Conservation (phyloP, 768 basidiomycete species). For the Phlebiopsis gigantea region DNA sequence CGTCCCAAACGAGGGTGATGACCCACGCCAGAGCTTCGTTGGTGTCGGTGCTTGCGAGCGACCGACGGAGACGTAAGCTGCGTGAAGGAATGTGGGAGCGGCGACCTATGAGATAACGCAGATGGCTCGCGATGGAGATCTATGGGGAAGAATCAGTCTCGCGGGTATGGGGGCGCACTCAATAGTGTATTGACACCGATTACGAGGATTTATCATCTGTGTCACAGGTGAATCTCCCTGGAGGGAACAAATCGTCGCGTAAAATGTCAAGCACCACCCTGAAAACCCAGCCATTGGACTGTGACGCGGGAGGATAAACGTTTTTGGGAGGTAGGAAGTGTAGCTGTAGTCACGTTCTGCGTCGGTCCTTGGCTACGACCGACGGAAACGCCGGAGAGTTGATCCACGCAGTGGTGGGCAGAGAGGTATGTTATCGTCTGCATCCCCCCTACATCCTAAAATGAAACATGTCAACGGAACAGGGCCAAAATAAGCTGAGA, state of each 20-base stretch:
- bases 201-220: too few relatives aligned
- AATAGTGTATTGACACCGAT: not conserved
- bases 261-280: too few relatives aligned
- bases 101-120: too few relatives aligned
- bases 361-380: not conserved
- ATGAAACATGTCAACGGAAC: not conserved
- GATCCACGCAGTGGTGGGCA: not conserved
- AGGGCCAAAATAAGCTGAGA: not conserved
- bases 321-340: too few relatives aligned
- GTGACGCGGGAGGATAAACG: too few relatives aligned
- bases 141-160: not conserved
- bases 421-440: not conserved
- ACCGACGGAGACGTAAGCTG: not conserved
- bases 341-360: too few relatives aligned
- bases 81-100: not conserved
- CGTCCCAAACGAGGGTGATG: too few relatives aligned
- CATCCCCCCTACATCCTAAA: not conserved
- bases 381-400: not conserved
- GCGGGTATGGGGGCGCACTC: too few relatives aligned
- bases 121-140: not conserved
- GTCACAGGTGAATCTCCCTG: too few relatives aligned
- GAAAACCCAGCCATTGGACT: too few relatives aligned
- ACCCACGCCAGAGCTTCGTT: too few relatives aligned
- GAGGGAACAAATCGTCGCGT: too few relatives aligned
- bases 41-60: not conserved